These are phyloP conservation scores for Annulohypoxylon moriforme DNA, from an alignment of 495 filamentous ascomycete species.

Conservation along the genomic window DNA sequence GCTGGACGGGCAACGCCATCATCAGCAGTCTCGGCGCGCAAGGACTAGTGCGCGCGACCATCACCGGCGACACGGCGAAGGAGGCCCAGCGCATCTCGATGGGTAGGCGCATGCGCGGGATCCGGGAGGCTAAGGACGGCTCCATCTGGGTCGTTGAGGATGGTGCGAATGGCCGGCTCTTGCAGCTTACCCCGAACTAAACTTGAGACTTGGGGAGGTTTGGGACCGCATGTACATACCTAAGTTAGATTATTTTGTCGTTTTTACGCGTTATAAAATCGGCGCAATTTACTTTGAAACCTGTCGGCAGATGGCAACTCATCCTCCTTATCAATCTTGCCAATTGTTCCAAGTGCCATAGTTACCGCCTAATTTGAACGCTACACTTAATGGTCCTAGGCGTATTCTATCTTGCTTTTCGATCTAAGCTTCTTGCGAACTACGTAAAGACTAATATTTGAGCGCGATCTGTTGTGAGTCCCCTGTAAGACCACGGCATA, in stretches of 20 bases:
- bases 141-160: constrained; percentile 53
- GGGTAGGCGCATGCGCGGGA: constrained; percentile 51
- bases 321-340: constrained; percentile 33
- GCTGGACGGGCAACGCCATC: constrained; percentile 54
- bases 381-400: too few species aligned
- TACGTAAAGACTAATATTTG: too few species aligned
- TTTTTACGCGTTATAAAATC: constrained; percentile 36
- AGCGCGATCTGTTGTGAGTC: too few species aligned
- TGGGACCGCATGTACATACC: constrained; percentile 46
- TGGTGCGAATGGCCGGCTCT: constrained; percentile 45
- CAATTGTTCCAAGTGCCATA: constrained; percentile 23
- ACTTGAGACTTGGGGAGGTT: constrained; percentile 44
- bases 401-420: too few species aligned
- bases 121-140: constrained; percentile 50
- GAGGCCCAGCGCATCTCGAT: constrained; percentile 51
- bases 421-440: too few species aligned
- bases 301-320: constrained; percentile 26
- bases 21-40: constrained; percentile 49
- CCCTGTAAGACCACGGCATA: too few species aligned
- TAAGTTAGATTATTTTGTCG: constrained; percentile 37
- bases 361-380: too few species aligned
- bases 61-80: constrained; percentile 50
- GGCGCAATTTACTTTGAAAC: constrained; percentile 28
- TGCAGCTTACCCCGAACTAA: constrained; percentile 54
- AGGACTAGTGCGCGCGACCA: constrained; percentile 47